These are phyloP conservation scores for Gossypium turneri DNA, from an alignment of 345 rosid species.

Conservation along the genomic window DNA sequence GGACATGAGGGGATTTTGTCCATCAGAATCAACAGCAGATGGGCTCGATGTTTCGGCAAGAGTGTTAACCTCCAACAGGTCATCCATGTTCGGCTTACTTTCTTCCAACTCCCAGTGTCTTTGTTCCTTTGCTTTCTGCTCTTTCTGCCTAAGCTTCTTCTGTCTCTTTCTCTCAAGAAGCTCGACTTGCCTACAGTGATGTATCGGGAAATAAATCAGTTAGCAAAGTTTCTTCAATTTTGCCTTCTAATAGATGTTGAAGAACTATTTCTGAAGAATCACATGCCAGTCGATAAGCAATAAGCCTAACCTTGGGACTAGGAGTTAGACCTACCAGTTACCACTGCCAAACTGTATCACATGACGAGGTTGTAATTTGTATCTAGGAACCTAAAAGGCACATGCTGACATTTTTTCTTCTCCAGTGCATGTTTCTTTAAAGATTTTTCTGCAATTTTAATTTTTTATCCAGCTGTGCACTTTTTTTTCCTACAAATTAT, in stretches of 20 bases:
- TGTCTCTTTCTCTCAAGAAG: constrained; percentile 75
- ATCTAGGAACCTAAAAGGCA: constrained; percentile 3
- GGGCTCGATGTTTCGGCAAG: constrained; percentile 42
- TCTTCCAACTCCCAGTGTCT: constrained; percentile 35
- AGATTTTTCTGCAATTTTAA: not conserved
- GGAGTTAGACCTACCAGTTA: not conserved
- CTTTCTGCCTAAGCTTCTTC: constrained; percentile 82
- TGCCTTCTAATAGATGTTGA: not conserved
- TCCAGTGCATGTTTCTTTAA: not conserved
- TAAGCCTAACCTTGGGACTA: not conserved
- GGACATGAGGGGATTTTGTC: constrained; percentile 32
- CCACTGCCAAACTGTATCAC: constrained; percentile 1
- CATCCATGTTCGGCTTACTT: constrained; percentile 36
- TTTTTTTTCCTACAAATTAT: not conserved
- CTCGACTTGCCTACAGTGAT: constrained; percentile 58
- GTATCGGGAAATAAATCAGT: constrained; percentile 11
- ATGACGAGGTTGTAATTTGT: not conserved
- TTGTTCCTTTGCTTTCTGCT: constrained; percentile 73
- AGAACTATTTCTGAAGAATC: not conserved
- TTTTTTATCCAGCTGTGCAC: not conserved
- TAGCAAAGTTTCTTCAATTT: not conserved
- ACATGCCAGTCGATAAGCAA: not conserved
- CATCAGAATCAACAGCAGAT: constrained; percentile 38
- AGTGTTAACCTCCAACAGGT: constrained; percentile 38
- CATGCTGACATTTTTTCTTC: not conserved